Evolutionary conservation across 2,329 filamentous ascomycete species (phyloP).

Genomic region (Lanzia echinophila): DNA sequence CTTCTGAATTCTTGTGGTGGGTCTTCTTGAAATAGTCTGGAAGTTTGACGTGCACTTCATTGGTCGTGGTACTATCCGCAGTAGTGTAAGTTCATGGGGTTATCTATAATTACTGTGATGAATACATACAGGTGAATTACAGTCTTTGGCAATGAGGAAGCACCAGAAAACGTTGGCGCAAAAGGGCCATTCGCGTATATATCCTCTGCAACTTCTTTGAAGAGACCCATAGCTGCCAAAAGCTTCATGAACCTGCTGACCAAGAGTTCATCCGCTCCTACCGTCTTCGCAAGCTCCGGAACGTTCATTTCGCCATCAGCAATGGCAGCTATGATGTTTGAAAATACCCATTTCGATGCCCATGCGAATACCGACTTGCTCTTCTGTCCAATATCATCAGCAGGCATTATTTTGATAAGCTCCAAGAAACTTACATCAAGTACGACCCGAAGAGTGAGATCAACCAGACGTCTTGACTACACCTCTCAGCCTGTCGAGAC

Average conservation of each 20-base stretch:
- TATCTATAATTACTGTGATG: background rate
- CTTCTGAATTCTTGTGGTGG: conserved; percentile 5
- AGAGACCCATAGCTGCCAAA: background rate
- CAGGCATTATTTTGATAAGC: background rate
- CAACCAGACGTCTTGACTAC: background rate
- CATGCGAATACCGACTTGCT: background rate
- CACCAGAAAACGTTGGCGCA: background rate
- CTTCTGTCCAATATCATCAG: background rate
- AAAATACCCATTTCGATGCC: conserved; percentile 5
- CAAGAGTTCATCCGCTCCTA: background rate
- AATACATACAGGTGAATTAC: conserved; percentile 3
- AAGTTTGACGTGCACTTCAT: background rate
- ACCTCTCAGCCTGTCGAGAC: background rate
- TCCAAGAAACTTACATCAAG: background rate
- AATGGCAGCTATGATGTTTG: background rate
- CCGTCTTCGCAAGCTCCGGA: background rate
- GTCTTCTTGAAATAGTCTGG: conserved; percentile 9
- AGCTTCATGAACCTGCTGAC: conserved; percentile 4
- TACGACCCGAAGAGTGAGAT: conserved; percentile 1
- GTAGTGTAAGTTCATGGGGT: background rate
- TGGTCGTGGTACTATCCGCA: background rate
- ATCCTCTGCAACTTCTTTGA: background rate
- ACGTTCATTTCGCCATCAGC: background rate
- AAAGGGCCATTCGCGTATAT: background rate
- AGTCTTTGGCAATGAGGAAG: background rate